phyloP scores from a whole-genome alignment of 2,329 filamentous ascomycete genomes.

The Waltergamsia citrina region DNA sequence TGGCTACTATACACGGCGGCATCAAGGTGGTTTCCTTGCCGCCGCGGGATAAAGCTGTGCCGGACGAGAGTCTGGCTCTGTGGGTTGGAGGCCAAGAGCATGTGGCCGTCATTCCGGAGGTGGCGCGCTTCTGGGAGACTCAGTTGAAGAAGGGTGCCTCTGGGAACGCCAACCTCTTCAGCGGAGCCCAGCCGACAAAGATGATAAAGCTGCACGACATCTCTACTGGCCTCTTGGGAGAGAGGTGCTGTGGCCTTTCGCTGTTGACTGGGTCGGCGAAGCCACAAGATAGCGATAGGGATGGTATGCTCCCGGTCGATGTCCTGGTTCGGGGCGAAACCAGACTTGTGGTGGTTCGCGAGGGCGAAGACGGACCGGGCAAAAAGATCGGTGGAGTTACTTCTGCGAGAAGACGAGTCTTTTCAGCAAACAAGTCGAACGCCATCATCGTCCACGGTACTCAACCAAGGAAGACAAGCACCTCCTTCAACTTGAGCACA shows the following conservation, averaged over 20 bases:
- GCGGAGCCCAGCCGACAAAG: constrained; percentile 39
- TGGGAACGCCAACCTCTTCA: constrained; percentile 46
- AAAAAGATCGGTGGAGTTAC: constrained; percentile 29
- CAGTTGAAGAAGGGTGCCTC: constrained; percentile 41
- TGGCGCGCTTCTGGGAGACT: constrained; percentile 50
- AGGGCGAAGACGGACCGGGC: constrained; percentile 38
- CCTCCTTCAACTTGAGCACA: constrained; percentile 42
- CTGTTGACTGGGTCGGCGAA: constrained; percentile 21
- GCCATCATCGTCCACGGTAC: constrained; percentile 45
- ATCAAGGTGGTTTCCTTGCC: constrained; percentile 39
- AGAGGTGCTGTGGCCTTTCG: constrained; percentile 42
- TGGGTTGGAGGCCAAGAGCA: constrained; percentile 49
- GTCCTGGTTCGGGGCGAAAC: constrained; percentile 46
- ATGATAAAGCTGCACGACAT: constrained; percentile 48
- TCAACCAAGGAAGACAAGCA: constrained; percentile 22
- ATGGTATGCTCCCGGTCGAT: constrained; percentile 39
- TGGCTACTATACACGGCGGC: constrained; percentile 41
- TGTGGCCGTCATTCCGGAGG: constrained; percentile 44
- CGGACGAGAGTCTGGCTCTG: constrained; percentile 44
- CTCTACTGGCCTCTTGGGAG: constrained; percentile 43
- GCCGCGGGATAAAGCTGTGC: constrained; percentile 27
- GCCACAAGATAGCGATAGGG: constrained; percentile 7
- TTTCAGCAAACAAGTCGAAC: constrained; percentile 29
- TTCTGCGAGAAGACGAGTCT: constrained; percentile 17
- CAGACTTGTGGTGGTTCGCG: constrained; percentile 43